phyloP scores from a whole-genome alignment of 2,329 filamentous ascomycete species.

The Alternaria angustiovoidea region DNA sequence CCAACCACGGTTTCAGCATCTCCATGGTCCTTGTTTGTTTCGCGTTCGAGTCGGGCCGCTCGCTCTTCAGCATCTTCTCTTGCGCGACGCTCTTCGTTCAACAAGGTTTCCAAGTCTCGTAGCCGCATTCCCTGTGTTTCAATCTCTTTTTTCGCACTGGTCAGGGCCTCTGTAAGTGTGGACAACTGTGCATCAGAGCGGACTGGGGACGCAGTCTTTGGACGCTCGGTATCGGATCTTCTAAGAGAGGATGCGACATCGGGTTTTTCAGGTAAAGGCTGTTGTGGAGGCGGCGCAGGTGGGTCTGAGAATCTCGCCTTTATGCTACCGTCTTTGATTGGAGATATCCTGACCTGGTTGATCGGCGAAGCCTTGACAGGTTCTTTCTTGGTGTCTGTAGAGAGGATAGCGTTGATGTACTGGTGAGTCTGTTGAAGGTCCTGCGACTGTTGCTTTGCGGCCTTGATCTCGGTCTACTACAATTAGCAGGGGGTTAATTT shows the following conservation, averaged over 20 bases:
- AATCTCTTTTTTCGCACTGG: slow-evolving; percentile 83
- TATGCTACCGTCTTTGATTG: slow-evolving; percentile 67
- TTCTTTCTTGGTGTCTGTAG: slow-evolving; percentile 70
- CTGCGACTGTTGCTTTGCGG: slow-evolving; percentile 84
- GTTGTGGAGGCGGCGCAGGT: slow-evolving; percentile 90
- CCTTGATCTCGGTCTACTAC: slow-evolving; percentile 83
- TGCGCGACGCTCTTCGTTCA: slow-evolving; percentile 81
- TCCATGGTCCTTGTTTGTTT: slow-evolving; percentile 56
- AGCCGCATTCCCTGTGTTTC: slow-evolving; percentile 82
- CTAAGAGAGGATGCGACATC: slow-evolving; percentile 75
- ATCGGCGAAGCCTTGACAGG: slow-evolving; percentile 55
- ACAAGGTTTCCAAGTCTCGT: slow-evolving; percentile 79
- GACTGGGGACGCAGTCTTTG: slow-evolving; percentile 69
- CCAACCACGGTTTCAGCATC: slow-evolving; percentile 38
- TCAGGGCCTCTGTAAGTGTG: slow-evolving; percentile 83
- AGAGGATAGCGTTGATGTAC: slow-evolving; percentile 79
- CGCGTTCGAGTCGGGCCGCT: slow-evolving; percentile 73
- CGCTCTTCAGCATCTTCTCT: slow-evolving; percentile 85
- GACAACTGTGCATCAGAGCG: slow-evolving; percentile 78
- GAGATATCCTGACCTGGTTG: slow-evolving; percentile 55
- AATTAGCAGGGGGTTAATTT: slow-evolving; percentile 21
- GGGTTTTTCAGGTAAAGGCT: slow-evolving; percentile 92
- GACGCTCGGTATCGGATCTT: slow-evolving; percentile 77
- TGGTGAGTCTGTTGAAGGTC: slow-evolving; percentile 84
- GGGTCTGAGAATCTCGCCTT: slow-evolving; percentile 91